A percentile compares a stretch with the other conserved stretches of the same genome.
These are phyloP conservation scores for Talaromyces amestolkiae DNA, from an alignment of 2,329 filamentous ascomycete species.

Conservation along the genomic window DNA sequence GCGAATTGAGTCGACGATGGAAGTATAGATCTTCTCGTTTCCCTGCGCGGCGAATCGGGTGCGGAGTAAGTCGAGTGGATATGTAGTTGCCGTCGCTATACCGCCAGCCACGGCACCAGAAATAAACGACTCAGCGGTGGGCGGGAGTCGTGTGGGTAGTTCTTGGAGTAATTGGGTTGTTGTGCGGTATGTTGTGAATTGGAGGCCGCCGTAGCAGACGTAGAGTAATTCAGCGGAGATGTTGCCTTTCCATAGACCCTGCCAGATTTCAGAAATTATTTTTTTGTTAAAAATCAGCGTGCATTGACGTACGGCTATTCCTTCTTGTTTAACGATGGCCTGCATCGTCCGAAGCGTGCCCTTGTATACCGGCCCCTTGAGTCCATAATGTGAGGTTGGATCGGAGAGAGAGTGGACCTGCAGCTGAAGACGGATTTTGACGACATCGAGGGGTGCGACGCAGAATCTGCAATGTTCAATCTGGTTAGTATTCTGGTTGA, in stretches of 20 bases:
- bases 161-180: conserved; percentile 65
- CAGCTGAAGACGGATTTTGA: conserved; percentile 96
- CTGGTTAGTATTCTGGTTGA: neutral
- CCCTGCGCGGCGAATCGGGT: conserved; percentile 98
- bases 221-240: conserved; percentile 94
- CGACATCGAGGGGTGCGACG: conserved; percentile 90
- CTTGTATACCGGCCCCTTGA: conserved; percentile 57
- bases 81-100: conserved; percentile 76
- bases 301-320: conserved; percentile 58
- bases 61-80: conserved; percentile 87
- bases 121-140: conserved; percentile 73
- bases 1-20: conserved; percentile 64
- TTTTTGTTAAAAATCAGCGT: neutral
- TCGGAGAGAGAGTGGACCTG: conserved; percentile 82
- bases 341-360: conserved; percentile 73
- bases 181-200: conserved; percentile 85
- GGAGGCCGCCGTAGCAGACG: conserved; percentile 80
- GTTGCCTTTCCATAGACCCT: conserved; percentile 93
- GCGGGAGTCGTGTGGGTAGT: conserved; percentile 56
- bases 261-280: neutral
- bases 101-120: conserved; percentile 81
- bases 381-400: conserved; percentile 57
- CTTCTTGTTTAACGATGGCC: conserved; percentile 76
- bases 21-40: conserved; percentile 71
- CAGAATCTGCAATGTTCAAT: conserved; percentile 63